Base-by-base conservation (phyloP, 768 basidiomycete species). In the Naganishia antarctica region DNA sequence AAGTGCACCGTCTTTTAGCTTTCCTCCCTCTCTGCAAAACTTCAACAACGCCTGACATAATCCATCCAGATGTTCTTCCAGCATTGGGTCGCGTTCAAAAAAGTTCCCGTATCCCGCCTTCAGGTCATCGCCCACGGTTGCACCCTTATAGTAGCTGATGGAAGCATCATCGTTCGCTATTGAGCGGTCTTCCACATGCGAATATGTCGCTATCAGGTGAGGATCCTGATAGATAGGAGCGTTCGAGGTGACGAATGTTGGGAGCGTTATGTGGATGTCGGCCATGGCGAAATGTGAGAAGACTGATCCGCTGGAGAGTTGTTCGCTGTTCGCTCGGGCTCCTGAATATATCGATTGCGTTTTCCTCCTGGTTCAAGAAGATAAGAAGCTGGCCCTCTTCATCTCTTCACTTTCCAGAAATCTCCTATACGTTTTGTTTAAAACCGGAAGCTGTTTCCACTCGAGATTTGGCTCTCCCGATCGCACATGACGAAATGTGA, bases 21-120 rank as follows among this genome's bases (percentile, higher is more conserved):
- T 47, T 53, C 46, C 50, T 43, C 26, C 65, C 63, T 26, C 57
- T 68, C 21, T 34, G 16, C 46, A 60, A 40, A 7, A 68, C 62
- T 32, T 67, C 32, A 58, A 48, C 51, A 74, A 51, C 45, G 69
- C 67, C 63, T 71, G 69, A 65, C 71, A 73, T 11, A 78, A 49
- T 31, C 78, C 76, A 67, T 76, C 75, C 32, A 78, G 49, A 63
- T 76, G 74, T 57, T 74, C 76, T 43, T 73, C 70, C 25, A 71
- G 57, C 40, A 66, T 64, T 41, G 75, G 72, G 58, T 74, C 71
- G 50, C 76, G 61, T 68, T 77, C 76, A 12, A 70, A 44, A 43
- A 66, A 44, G 25, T 63, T 51, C 16, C 73, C 75, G 53, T 75
- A 78, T 1, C 74, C 74, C 29, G 74, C 67, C 28, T 71, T 74